These are phyloP conservation scores for Saccharum officinarum DNA, from an alignment of 176 grass and related monocot genomes.

Conservation along the genomic window DNA sequence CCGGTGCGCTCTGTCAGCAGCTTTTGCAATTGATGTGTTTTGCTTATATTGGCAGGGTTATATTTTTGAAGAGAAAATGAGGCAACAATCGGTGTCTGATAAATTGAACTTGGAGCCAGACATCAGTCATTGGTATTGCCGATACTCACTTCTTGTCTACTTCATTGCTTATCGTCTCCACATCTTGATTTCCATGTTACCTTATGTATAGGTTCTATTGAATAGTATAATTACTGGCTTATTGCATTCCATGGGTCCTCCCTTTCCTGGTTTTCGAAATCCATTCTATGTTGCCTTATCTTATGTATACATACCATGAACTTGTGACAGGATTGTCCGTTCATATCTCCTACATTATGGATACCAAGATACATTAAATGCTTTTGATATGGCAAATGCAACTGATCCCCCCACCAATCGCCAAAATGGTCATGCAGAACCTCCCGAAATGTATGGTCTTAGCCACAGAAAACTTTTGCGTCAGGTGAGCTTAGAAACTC, in stretches of 20 bases:
- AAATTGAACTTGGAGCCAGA: slow-evolving; percentile 62
- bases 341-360: slow-evolving; percentile 98
- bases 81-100: slow-evolving; percentile 59
- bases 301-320: slow-evolving; percentile 16
- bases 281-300: slow-evolving; percentile 11
- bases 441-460: slow-evolving; percentile 89
- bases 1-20: background rate
- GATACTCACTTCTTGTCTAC: slow-evolving; percentile 4
- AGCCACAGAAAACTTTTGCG: slow-evolving; percentile 85
- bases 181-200: slow-evolving; percentile 20
- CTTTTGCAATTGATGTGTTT: slow-evolving; percentile 26
- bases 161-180: background rate
- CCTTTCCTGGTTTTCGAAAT: slow-evolving; percentile 20
- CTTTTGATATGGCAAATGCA: slow-evolving; percentile 84
- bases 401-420: slow-evolving; percentile 48
- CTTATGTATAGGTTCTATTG: slow-evolving; percentile 1
- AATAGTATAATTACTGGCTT: background rate
- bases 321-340: slow-evolving; percentile 77
- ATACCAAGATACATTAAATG: slow-evolving; percentile 95
- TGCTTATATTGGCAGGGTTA: slow-evolving; percentile 61
- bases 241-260: background rate
- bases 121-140: slow-evolving; percentile 69
- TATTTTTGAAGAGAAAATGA: slow-evolving; percentile 82
- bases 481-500: slow-evolving; percentile 58
- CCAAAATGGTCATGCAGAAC: slow-evolving; percentile 74